A percentile compares a stretch with the other conserved stretches of the same genome.
These are phyloP conservation scores for Gracilaria caudata DNA, from an alignment of 23 red algal species.

Conservation along the genomic window DNA sequence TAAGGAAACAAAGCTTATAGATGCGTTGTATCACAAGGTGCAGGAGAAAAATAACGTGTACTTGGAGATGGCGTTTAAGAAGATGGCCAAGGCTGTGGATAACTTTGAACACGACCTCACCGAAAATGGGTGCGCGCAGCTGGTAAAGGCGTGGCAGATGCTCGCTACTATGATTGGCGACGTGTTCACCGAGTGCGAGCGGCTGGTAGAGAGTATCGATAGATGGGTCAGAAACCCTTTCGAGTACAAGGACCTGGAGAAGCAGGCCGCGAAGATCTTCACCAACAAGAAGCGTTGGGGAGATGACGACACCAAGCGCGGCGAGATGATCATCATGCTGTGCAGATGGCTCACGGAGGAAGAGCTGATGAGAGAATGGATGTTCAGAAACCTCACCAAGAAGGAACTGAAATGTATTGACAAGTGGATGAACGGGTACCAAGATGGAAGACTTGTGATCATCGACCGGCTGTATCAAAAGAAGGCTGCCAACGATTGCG, in stretches of 20 bases:
- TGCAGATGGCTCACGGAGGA: constrained; percentile 57
- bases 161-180: constrained; percentile 65
- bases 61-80: constrained; percentile 59
- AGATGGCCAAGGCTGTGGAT: constrained; percentile 64
- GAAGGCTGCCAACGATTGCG: constrained; percentile 33
- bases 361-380: constrained; percentile 74
- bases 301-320: constrained; percentile 63
- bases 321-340: constrained; percentile 71
- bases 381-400: constrained; percentile 73
- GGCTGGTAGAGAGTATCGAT: constrained; percentile 40
- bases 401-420: constrained; percentile 58
- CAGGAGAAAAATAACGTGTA: constrained; percentile 74
- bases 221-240: constrained; percentile 61
- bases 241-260: constrained; percentile 78
- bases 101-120: constrained; percentile 32
- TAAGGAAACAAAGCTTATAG: constrained; percentile 64
- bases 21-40: constrained; percentile 59
- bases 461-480: constrained; percentile 75
- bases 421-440: constrained; percentile 73
- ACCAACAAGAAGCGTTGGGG: constrained; percentile 75
- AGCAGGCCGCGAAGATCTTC: constrained; percentile 63
- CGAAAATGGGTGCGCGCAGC: constrained; percentile 18
- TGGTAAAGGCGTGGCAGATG: constrained; percentile 51
- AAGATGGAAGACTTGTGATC: constrained; percentile 49
- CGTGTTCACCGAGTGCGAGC: constrained; percentile 48